phyloP scores from a whole-genome alignment of 1,139 yeast genomes.

The Scheffersomyces quercinus region DNA sequence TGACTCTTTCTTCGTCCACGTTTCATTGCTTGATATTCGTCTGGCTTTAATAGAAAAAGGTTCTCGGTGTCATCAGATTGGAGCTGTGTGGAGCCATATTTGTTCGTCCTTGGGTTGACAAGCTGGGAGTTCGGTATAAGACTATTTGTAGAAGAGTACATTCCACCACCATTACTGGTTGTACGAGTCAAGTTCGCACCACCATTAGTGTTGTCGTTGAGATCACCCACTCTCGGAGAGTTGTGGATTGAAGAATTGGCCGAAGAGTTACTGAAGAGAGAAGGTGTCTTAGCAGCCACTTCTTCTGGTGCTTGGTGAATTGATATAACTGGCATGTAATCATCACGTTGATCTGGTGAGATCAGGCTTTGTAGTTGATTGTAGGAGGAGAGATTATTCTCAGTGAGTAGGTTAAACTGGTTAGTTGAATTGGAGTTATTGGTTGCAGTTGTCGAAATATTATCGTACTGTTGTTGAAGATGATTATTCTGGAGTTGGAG shows the following conservation, averaged over 20 bases:
- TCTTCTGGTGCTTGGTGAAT: slow-evolving; percentile 37
- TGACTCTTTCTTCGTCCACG: slow-evolving; percentile 37
- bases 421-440: background rate
- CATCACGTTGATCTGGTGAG: slow-evolving; percentile 14
- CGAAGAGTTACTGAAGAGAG: slow-evolving; percentile 44
- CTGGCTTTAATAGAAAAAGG: slow-evolving; percentile 31
- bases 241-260: slow-evolving; percentile 31
- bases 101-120: slow-evolving; percentile 6
- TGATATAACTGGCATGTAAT: slow-evolving; percentile 20
- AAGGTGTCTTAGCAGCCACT: slow-evolving; percentile 42
- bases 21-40: slow-evolving; percentile 31
- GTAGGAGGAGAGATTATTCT: slow-evolving; percentile 25
- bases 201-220: slow-evolving; percentile 1
- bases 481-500: slow-evolving; percentile 6
- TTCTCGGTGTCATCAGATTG: slow-evolving; percentile 11
- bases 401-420: slow-evolving; percentile 22
- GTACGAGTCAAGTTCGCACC: background rate
- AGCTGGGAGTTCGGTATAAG: slow-evolving; percentile 21
- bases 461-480: slow-evolving; percentile 3
- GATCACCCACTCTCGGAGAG: slow-evolving; percentile 14
- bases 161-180: slow-evolving; percentile 1
- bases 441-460: background rate
- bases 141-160: slow-evolving; percentile 2
- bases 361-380: slow-evolving; percentile 11
- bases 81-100: slow-evolving; percentile 11